Conservation (phyloP, 352 stramenopile species). For the Pythium biforme region DNA sequence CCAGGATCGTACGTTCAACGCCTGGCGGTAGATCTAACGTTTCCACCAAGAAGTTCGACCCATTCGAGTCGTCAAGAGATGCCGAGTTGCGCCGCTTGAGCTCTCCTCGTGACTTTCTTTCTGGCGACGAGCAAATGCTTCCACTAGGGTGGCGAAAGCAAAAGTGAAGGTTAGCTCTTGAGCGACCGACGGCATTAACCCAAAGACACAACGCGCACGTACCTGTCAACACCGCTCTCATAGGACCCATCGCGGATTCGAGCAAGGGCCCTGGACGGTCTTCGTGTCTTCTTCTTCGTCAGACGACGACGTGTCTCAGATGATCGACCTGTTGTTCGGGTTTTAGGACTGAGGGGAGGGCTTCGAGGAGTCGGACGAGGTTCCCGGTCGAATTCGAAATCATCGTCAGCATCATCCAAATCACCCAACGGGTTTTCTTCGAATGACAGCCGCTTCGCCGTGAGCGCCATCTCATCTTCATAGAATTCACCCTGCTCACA, state of each 20-base stretch:
- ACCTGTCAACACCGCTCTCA: constrained; percentile 83
- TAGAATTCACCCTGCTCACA: constrained; percentile 62
- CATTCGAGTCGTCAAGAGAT: constrained; percentile 58
- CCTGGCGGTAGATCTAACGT: constrained; percentile 84
- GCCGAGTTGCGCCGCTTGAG: constrained; percentile 37
- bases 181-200: background rate
- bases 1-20: constrained; percentile 85
- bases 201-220: background rate
- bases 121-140: constrained; percentile 77
- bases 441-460: constrained; percentile 69
- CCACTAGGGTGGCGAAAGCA: constrained; percentile 16
- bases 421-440: constrained; percentile 76
- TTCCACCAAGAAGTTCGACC: constrained; percentile 87
- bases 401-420: constrained; percentile 79
- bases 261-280: constrained; percentile 45
- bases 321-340: constrained; percentile 31
- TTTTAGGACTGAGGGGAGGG: constrained; percentile 57
- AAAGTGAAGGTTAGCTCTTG: background rate
- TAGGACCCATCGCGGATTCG: constrained; percentile 62
- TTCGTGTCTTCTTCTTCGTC: constrained; percentile 52
- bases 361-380: constrained; percentile 43
- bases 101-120: constrained; percentile 56
- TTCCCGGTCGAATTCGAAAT: constrained; percentile 89
- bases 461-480: constrained; percentile 65
- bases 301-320: constrained; percentile 48